Evolutionary conservation across 2,329 filamentous ascomycete genomes (phyloP).

Genomic region (Cladosporium austrohemisphaericum): DNA sequence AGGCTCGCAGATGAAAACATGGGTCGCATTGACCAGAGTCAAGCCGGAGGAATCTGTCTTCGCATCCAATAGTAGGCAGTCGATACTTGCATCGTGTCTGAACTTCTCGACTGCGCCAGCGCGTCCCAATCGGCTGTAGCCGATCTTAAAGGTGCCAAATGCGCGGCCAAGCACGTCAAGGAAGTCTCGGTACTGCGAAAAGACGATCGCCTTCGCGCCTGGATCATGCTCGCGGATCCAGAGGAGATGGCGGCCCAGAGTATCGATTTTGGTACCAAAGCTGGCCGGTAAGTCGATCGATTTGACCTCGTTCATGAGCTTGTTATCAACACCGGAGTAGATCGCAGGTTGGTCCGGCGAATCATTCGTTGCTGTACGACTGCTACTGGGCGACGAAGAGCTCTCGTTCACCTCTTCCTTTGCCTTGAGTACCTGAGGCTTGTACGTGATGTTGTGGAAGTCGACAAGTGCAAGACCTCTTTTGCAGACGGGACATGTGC

Average conservation of each 20-base stretch:
- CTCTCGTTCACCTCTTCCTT: slow-evolving; percentile 49
- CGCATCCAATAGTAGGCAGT: slow-evolving; percentile 86
- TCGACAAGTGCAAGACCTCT: slow-evolving; percentile 60
- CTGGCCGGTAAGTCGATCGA: slow-evolving; percentile 66
- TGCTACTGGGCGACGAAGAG: slow-evolving; percentile 16
- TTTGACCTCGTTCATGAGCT: slow-evolving; percentile 74
- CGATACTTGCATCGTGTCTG: slow-evolving; percentile 66
- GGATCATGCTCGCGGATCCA: slow-evolving; percentile 83
- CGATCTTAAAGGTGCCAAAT: slow-evolving; percentile 68
- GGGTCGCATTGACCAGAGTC: slow-evolving; percentile 86
- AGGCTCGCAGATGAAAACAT: slow-evolving; percentile 93
- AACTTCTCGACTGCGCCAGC: slow-evolving; percentile 69
- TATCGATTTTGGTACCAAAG: slow-evolving; percentile 90
- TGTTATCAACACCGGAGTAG: slow-evolving; percentile 71
- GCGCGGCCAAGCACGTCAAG: slow-evolving; percentile 68
- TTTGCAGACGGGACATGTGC: slow-evolving; percentile 84
- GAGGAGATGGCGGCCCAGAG: slow-evolving; percentile 65
- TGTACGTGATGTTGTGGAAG: slow-evolving; percentile 80
- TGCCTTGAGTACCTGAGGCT: slow-evolving; percentile 68
- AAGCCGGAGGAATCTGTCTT: slow-evolving; percentile 84
- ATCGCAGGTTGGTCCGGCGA: slow-evolving; percentile 45
- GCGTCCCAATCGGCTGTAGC: slow-evolving; percentile 66
- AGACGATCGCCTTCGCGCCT: slow-evolving; percentile 87
- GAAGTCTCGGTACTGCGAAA: slow-evolving; percentile 85
- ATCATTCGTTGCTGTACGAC: neutral